Base-by-base conservation (phyloP, 2,329 filamentous ascomycete genomes). In the Apiospora phragmitis region DNA sequence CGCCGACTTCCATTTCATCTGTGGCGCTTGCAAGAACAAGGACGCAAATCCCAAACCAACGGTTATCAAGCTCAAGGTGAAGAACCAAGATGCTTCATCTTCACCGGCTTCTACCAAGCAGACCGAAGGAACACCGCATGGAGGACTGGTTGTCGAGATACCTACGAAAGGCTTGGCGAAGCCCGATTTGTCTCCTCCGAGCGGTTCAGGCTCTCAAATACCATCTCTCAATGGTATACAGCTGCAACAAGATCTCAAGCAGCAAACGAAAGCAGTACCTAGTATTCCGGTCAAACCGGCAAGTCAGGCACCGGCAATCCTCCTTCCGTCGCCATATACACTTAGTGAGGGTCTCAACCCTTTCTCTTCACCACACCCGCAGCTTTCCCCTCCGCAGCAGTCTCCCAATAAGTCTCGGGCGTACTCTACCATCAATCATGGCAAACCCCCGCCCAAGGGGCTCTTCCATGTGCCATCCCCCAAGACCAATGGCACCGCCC, bases 1-100 rank as follows among this genome's bases (percentile, higher is more conserved):
- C 65, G 90, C 94, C 1, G 93, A 97, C 74, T 98, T 98, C 77
- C 91, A 93, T 72, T 97, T 97, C 77, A 81, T 97, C 74, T 98
- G 95, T 83, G 84, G 84, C 43, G 90, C 92, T 66, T 99, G 96
- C 83, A 90, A 89, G 75, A 90, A 87, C 86, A 92, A 90, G 74
- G 82, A 77, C 74, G 89, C 89, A 49, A 92, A 92, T 77, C 85
- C 90, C 65, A 90, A 80, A n/a, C 79, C 82, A 49, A 83, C 84
- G 24, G 79, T 83, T 12, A 88, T 90, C 76, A 89, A 88, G 76
- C 78, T 90, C 71, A 90, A 88, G 77, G 77, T 88, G 38, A 84
- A 80, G 55, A 76, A 77, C 21, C 74, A 75, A 12, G 68, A 35
- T 49, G 70, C 71, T 65, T 74, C 78, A 47, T 74, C 74, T 32